phyloP scores from a whole-genome alignment of 2,329 filamentous ascomycete species.

The Talaromyces funiculosus region DNA sequence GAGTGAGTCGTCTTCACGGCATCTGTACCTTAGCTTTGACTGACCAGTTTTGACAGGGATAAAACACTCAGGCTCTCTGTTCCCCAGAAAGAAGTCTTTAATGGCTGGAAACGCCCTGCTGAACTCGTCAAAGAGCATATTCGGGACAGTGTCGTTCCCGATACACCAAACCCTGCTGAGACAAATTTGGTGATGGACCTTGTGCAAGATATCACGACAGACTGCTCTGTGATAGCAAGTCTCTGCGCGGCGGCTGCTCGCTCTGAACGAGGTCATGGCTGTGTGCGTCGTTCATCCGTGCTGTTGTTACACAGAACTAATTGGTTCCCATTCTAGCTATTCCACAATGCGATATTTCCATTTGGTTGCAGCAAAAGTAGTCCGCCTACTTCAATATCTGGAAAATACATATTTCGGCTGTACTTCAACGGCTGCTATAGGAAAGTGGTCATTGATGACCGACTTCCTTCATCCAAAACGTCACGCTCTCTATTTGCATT shows the following conservation, averaged over 20 bases:
- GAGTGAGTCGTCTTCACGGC: constrained; percentile 47
- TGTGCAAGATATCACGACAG: constrained; percentile 90
- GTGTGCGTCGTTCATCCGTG: constrained; percentile 45
- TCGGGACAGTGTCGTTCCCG: constrained; percentile 15
- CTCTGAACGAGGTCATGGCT: constrained; percentile 61
- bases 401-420: constrained; percentile 86
- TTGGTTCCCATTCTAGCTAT: constrained; percentile 47
- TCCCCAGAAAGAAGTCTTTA: constrained; percentile 69
- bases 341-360: constrained; percentile 69
- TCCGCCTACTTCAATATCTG: constrained; percentile 65
- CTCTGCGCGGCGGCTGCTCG: constrained; percentile 75
- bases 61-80: constrained; percentile 53
- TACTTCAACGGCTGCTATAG: constrained; percentile 94
- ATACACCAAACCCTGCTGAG: constrained; percentile 51
- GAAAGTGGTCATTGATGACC: constrained; percentile 81
- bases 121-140: constrained; percentile 54
- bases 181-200: constrained; percentile 62
- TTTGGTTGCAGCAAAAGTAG: constrained; percentile 55
- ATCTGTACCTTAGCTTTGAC: background rate
- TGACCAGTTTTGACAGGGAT: constrained; percentile 3
- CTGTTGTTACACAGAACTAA: background rate
- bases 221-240: constrained; percentile 95
- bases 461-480: constrained; percentile 69
- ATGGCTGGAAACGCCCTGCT: constrained; percentile 71
- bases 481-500: constrained; percentile 77